These are phyloP conservation scores for Candida koratica DNA, from an alignment of 805 yeast genomes.

Conservation along the genomic window DNA sequence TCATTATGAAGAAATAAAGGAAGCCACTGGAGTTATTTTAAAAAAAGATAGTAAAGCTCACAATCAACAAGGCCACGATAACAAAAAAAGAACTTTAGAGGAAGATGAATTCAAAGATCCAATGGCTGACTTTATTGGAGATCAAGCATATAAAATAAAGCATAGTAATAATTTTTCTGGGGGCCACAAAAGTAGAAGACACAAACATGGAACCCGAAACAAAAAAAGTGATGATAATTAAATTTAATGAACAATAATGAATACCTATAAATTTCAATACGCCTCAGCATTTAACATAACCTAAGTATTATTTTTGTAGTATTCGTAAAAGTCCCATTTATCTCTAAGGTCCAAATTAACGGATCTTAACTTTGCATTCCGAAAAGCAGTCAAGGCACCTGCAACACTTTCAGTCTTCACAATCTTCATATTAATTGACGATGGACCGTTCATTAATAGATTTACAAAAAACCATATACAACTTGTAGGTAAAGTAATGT, in stretches of 20 bases:
- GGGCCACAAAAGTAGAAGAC: constrained; percentile 4
- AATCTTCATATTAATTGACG: constrained; percentile 26
- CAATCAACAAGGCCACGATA: constrained; percentile 1
- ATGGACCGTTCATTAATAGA: constrained; percentile 10
- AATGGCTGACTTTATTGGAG: constrained; percentile 19
- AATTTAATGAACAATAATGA: too few species aligned
- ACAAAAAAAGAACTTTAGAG: constrained; percentile 7
- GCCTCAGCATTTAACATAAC: not conserved
- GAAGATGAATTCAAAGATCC: constrained; percentile 33
- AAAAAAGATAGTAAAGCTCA: not conserved
- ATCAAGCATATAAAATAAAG: constrained; percentile 19
- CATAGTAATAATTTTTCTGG: too few species aligned
- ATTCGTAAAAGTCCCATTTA: constrained; percentile 27
- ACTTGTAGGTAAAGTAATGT: constrained; percentile 34
- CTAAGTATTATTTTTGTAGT: constrained; percentile 14
- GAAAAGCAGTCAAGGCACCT: constrained; percentile 22
- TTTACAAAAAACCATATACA: constrained; percentile 6
- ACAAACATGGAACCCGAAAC: too few species aligned
- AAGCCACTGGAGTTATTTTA: not conserved
- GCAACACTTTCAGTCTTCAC: constrained; percentile 21
- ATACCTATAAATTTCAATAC: too few species aligned
- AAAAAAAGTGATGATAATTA: not conserved
- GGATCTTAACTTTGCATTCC: constrained; percentile 29
- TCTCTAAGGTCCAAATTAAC: constrained; percentile 29
- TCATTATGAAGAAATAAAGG: not conserved